These are phyloP conservation scores for Heimioporus retisporus DNA, from an alignment of 1,284 basidiomycete species.

Conservation along the genomic window DNA sequence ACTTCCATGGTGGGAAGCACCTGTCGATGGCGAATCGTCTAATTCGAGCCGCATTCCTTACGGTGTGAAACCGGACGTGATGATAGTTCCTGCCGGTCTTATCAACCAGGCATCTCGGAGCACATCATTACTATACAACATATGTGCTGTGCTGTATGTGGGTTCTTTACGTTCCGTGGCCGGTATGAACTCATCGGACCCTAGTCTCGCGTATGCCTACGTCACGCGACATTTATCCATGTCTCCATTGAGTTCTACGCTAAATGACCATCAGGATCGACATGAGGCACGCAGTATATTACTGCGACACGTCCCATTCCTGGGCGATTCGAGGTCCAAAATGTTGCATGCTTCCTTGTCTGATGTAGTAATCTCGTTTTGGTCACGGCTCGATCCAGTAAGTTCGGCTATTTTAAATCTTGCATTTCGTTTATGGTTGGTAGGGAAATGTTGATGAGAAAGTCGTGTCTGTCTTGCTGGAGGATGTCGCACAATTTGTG, in stretches of 20 bases:
- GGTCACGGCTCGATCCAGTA: slow-evolving; percentile 68
- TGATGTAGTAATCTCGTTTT: slow-evolving; percentile 65
- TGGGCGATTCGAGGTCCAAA: slow-evolving; percentile 65
- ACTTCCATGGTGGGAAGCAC: slow-evolving; percentile 75
- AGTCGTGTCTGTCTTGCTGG: slow-evolving; percentile 62
- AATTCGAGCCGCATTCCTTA: slow-evolving; percentile 30
- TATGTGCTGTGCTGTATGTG: slow-evolving; percentile 72
- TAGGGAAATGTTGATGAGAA: slow-evolving; percentile 59
- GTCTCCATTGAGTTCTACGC: slow-evolving; percentile 61
- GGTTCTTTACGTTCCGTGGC: background rate
- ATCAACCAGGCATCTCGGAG: slow-evolving; percentile 51
- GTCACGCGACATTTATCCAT: slow-evolving; percentile 66
- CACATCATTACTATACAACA: slow-evolving; percentile 69
- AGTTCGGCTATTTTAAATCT: slow-evolving; percentile 30
- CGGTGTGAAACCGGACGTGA: slow-evolving; percentile 55
- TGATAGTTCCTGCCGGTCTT: slow-evolving; percentile 61
- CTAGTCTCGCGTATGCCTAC: slow-evolving; percentile 75
- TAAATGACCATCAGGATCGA: slow-evolving; percentile 52
- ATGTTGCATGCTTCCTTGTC: slow-evolving; percentile 59
- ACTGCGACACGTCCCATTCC: slow-evolving; percentile 67
- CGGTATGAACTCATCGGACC: slow-evolving; percentile 8
- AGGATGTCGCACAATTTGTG: slow-evolving; percentile 62
- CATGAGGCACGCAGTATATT: slow-evolving; percentile 59
- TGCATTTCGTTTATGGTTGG: slow-evolving; percentile 18
- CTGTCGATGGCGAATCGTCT: slow-evolving; percentile 9